Conservation (phyloP, 805 yeast species). For the Hyphopichia homilentoma region DNA sequence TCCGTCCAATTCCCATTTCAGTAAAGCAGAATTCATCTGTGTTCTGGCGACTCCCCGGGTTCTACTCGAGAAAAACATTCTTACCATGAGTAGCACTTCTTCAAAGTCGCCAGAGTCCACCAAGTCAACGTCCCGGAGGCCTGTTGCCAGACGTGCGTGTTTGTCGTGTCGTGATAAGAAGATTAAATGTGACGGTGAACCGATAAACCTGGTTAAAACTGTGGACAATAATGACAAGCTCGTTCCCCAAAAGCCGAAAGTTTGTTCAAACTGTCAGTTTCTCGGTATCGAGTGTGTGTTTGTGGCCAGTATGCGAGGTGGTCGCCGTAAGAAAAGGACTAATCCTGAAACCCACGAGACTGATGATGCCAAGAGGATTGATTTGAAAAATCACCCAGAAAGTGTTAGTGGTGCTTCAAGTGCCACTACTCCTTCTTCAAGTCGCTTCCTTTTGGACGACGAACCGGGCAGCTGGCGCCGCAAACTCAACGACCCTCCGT, state of each 20-base stretch:
- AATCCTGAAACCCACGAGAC: not conserved
- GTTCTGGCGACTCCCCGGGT: too few relatives aligned
- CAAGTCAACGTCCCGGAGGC: constrained; percentile 27
- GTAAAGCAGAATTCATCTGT: too few relatives aligned
- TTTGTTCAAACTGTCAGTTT: constrained; percentile 49
- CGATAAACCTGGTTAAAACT: constrained; percentile 12
- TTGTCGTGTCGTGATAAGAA: constrained; percentile 62
- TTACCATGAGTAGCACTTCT: too few relatives aligned
- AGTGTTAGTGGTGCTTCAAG: too few relatives aligned
- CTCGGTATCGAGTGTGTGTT: constrained; percentile 50
- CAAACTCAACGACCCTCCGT: too few relatives aligned
- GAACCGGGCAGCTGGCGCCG: too few relatives aligned
- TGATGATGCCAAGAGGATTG: too few relatives aligned
- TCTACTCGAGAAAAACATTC: too few relatives aligned
- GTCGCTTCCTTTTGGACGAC: too few relatives aligned
- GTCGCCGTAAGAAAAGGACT: constrained; percentile 39
- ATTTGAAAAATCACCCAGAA: constrained; percentile 1
- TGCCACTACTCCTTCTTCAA: too few relatives aligned
- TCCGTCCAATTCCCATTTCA: too few relatives aligned
- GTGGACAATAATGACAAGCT: constrained; percentile 13
- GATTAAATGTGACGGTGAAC: constrained; percentile 64
- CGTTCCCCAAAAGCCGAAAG: constrained; percentile 15
- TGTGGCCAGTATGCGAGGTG: constrained; percentile 57
- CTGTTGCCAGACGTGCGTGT: constrained; percentile 61
- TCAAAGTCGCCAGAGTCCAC: too few relatives aligned